phyloP scores from a whole-genome alignment of 345 rosid genomes.

The Capsella bursapastoris region DNA sequence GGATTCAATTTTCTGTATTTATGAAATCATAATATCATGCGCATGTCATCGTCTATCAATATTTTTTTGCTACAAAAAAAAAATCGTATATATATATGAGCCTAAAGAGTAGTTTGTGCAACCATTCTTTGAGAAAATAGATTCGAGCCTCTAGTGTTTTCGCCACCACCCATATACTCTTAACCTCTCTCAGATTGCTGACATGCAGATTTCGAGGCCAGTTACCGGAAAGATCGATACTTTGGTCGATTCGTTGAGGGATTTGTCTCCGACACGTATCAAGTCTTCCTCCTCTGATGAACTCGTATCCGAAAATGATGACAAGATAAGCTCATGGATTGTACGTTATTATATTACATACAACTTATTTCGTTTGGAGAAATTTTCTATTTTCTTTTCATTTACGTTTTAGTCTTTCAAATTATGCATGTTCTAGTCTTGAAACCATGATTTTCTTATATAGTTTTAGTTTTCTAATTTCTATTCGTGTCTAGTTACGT shows the following conservation, averaged over 20 bases:
- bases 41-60: conserved; percentile 16
- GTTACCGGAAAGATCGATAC: conserved; percentile 47
- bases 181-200: conserved; percentile 16
- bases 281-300: conserved; percentile 45
- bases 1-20: conserved; percentile 7
- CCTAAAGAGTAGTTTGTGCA: background rate
- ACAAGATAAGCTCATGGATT: conserved; percentile 61
- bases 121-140: background rate
- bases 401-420: background rate
- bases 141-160: background rate
- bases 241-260: conserved; percentile 79
- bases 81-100: background rate
- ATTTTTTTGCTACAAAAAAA: background rate
- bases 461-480: background rate
- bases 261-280: conserved; percentile 74
- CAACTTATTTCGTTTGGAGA: background rate
- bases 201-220: conserved; percentile 25
- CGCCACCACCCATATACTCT: conserved; percentile 4
- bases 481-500: background rate
- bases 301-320: conserved; percentile 45
- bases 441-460: background rate
- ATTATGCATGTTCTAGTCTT: background rate
- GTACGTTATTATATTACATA: conserved; percentile 36
- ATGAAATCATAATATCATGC: background rate
- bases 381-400: background rate